A percentile compares a stretch with the other conserved stretches of the same genome.
Evolutionary conservation across 1,284 basidiomycete species (phyloP).

Genomic region (Leccinum discolor): DNA sequence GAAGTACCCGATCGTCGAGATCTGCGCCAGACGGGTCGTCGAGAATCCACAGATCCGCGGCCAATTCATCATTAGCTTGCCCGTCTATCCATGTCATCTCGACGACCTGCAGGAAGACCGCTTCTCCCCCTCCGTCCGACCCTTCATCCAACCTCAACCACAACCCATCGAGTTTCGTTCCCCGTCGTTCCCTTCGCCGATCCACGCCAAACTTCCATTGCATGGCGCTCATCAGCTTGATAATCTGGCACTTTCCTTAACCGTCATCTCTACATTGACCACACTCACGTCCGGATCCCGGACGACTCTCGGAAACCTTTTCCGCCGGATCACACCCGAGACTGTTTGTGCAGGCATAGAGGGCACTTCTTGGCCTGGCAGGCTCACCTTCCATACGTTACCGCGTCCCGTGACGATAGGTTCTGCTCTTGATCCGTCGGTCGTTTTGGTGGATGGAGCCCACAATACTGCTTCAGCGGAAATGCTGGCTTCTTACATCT

Average conservation of each 20-base stretch:
- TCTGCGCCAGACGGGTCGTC: constrained; percentile 43
- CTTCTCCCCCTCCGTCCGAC: constrained; percentile 33
- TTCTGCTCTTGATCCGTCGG: constrained; percentile 26
- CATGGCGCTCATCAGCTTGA: constrained; percentile 82
- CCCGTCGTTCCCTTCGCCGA: constrained; percentile 41
- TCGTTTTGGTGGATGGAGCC: constrained; percentile 88
- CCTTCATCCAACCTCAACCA: constrained; percentile 41
- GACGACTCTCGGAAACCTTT: constrained; percentile 14
- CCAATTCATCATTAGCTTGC: constrained; percentile 37
- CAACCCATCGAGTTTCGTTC: constrained; percentile 45
- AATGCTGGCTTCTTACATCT: constrained; percentile 74
- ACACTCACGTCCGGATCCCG: constrained; percentile 37
- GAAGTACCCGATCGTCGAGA: constrained; percentile 51
- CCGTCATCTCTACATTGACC: constrained; percentile 66
- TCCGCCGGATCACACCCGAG: constrained; percentile 26
- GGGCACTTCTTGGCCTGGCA: constrained; percentile 75
- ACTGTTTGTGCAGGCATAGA: constrained; percentile 53
- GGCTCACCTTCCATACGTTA: constrained; percentile 74
- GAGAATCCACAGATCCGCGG: constrained; percentile 36
- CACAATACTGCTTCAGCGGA: constrained; percentile 89
- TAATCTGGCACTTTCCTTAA: constrained; percentile 75
- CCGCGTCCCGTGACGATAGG: constrained; percentile 20
- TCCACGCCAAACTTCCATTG: constrained; percentile 55
- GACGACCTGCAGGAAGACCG: constrained; percentile 32
- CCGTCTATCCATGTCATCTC: constrained; percentile 20